Base-by-base conservation (phyloP, 2,329 filamentous ascomycete species). In the Sporothrix luriei region DNA sequence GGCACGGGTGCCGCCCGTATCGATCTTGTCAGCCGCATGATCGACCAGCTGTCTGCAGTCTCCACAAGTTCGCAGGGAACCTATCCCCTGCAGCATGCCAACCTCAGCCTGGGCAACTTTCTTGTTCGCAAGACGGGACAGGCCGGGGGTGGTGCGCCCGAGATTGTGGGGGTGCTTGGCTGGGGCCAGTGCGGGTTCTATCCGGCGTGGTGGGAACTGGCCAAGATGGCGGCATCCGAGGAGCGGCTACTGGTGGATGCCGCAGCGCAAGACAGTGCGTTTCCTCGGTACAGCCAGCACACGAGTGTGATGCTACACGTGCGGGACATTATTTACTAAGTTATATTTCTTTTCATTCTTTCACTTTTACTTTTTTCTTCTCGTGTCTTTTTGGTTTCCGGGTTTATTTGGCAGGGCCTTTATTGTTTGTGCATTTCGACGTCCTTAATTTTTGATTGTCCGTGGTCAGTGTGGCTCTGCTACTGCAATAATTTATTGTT, bases 111-210 rank as follows among this genome's bases (percentile, higher is more conserved):
- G 2, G 59, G 55, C 2, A 71, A 71, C 68, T 55, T 72, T 6
- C 61, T 72, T 11, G 68, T 72, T 61, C 40, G 68, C 19, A 51
- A 43, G 26, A 66, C 68, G 2, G 10, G 24, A 3, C 52, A 43
- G 16, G 29, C 61, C 6, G 57, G 57, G 10, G 57, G 57, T 6
- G 21, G 38, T 21, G 11, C 59, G n/a, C 68, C 69, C 13, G 61
- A 54, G 65, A 59, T 72, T 14, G 51, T 68, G 2, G 69, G 55
- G 7, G 51, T 72, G 16, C 65, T 72, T 7, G 71, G 68, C 14
- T 71, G 71, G 71, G 64, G 68, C 68, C 65, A 70, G 61, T 21
- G 64, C 24, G 68, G 71, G 5, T 71, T 70, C 65, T 72, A 72
- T 43, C 69, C 71, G 21, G 19, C 38, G 19, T 72, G 68, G 66